phyloP scores from a whole-genome alignment of 345 rosid species.

The Syzygium jambos region DNA sequence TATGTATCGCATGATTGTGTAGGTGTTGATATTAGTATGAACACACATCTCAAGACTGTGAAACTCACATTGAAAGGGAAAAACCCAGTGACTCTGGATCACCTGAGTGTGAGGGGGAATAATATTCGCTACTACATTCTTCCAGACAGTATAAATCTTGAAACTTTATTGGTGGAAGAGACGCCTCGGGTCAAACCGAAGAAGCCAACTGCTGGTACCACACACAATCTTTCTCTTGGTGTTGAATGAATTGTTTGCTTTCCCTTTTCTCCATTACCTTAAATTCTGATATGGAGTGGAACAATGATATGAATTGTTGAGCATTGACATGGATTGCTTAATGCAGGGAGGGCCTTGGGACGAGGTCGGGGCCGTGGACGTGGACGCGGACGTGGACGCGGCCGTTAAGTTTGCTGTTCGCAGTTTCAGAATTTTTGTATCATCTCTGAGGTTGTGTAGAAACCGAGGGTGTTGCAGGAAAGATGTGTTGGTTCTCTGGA shows the following conservation, averaged over 20 bases:
- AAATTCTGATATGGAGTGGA: not conserved
- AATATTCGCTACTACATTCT: slow-evolving; percentile 93
- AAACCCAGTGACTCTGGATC: slow-evolving; percentile 83
- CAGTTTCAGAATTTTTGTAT: not conserved
- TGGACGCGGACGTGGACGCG: slow-evolving; percentile 84
- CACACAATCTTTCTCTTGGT: not conserved
- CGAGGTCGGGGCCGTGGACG: slow-evolving; percentile 93
- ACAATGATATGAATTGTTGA: not conserved
- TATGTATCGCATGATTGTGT: not conserved
- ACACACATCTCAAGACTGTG: slow-evolving; percentile 93
- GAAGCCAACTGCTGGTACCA: slow-evolving; percentile 87
- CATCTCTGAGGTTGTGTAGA: not conserved
- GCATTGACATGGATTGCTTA: not conserved
- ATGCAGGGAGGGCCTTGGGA: slow-evolving; percentile 72
- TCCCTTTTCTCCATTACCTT: not conserved
- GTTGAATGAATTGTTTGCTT: not conserved
- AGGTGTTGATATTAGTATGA: slow-evolving; percentile 99
- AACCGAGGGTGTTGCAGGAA: not conserved
- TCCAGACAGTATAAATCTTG: slow-evolving; percentile 98
- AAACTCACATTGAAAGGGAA: slow-evolving; percentile 88
- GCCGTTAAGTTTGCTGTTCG: slow-evolving; percentile 38
- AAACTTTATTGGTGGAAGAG: slow-evolving; percentile 93
- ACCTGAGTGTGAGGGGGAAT: slow-evolving; percentile 91
- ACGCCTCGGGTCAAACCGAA: slow-evolving; percentile 92
- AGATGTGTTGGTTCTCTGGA: not conserved